phyloP scores from a whole-genome alignment of 2,329 filamentous ascomycete genomes.

The Colletotrichum sp. region DNA sequence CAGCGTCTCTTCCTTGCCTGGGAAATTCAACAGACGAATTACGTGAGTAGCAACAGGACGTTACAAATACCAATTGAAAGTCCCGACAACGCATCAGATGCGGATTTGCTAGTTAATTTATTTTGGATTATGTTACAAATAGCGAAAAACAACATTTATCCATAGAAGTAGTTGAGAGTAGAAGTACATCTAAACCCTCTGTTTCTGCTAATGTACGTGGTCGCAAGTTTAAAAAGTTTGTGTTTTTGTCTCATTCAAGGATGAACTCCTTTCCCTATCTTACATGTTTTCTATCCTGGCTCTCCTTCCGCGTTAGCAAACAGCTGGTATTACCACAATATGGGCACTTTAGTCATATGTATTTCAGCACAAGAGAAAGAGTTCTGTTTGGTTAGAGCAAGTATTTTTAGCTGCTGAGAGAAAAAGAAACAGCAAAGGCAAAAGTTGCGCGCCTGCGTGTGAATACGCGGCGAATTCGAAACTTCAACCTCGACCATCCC shows the following conservation, averaged over 20 bases:
- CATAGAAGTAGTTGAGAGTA: no score
- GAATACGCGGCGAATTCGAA: not conserved
- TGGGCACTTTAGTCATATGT: not conserved
- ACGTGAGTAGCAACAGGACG: fast-evolving
- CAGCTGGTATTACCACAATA: not conserved
- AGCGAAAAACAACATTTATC: no score
- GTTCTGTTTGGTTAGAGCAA: not conserved
- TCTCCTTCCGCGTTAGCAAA: no score
- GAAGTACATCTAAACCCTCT: no score
- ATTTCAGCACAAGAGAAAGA: no score
- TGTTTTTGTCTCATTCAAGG: no score
- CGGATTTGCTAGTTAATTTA: not conserved
- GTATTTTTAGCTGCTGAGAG: not conserved
- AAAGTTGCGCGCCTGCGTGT: not conserved
- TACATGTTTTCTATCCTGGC: no score
- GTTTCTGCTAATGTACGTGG: no score
- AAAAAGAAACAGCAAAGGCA: not conserved
- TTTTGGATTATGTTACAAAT: not conserved
- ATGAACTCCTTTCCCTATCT: no score
- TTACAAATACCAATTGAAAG: not conserved
- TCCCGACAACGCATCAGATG: fast-evolving
- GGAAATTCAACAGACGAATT: no score
- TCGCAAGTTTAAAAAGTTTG: no score
- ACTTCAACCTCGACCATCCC: fast-evolving
- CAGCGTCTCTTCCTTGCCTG: not conserved